phyloP scores from a whole-genome alignment of 2,329 filamentous ascomycete genomes.

The Monosporascus sp. region DNA sequence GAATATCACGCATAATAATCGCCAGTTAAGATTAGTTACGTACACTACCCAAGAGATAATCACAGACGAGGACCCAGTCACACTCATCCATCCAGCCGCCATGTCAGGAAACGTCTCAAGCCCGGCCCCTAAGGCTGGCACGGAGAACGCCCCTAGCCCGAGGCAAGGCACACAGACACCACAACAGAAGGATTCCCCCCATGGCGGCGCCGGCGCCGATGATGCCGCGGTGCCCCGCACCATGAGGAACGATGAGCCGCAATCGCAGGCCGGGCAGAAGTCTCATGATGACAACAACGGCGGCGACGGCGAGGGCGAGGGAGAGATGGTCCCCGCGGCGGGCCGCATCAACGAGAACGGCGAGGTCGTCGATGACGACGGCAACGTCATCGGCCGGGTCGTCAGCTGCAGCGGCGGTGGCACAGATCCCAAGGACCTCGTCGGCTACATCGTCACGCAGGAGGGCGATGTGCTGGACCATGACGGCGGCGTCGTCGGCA shows the following conservation, averaged over 20 bases:
- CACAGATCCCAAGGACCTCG: constrained; percentile 19
- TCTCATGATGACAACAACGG: constrained; percentile 2
- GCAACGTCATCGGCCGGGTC: constrained; percentile 39
- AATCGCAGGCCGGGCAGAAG: too few relatives aligned
- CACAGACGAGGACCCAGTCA: constrained; percentile 18
- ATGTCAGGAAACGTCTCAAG: constrained; percentile 19
- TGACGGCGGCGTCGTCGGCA: constrained; percentile 25
- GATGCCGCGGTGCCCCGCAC: constrained; percentile 19
- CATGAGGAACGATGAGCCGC: constrained; percentile 10
- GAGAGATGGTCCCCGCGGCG: constrained; percentile 30
- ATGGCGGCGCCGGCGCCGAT: constrained; percentile 4
- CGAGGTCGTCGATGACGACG: constrained; percentile 51
- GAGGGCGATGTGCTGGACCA: constrained; percentile 29
- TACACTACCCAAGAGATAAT: constrained; percentile 12
- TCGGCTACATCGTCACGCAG: constrained; percentile 29
- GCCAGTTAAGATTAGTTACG: constrained; percentile 11
- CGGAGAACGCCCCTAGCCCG: constrained; percentile 7
- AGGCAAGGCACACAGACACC: background rate
- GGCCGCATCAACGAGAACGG: constrained; percentile 45
- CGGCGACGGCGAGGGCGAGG: constrained; percentile 25
- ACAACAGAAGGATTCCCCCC: background rate
- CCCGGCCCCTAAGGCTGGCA: constrained; percentile 9
- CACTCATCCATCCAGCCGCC: constrained; percentile 20
- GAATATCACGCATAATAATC: constrained; percentile 4
- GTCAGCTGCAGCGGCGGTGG: constrained; percentile 14